These are phyloP conservation scores for Stenocarpella maydis DNA, from an alignment of 2,329 filamentous ascomycete genomes.

Conservation along the genomic window DNA sequence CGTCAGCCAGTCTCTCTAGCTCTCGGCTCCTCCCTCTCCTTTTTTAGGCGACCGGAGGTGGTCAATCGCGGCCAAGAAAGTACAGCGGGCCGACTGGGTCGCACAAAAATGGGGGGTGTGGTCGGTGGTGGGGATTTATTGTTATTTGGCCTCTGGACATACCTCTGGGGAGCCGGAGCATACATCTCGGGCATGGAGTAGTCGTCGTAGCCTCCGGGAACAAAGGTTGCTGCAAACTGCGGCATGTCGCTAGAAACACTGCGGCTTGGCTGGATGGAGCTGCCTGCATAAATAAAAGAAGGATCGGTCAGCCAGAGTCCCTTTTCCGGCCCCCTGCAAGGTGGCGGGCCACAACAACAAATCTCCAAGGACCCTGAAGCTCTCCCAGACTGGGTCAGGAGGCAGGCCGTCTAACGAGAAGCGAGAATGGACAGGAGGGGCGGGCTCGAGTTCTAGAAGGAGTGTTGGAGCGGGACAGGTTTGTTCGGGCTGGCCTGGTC, in stretches of 20 bases:
- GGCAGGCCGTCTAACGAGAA: conserved; percentile 19
- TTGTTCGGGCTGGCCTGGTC: background rate
- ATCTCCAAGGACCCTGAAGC: conserved; percentile 35
- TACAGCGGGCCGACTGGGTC: conserved; percentile 27
- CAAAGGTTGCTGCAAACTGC: conserved; percentile 64
- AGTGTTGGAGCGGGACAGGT: conserved; percentile 15
- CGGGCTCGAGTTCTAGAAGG: conserved; percentile 30
- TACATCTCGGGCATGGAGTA: conserved; percentile 69
- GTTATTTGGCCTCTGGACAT: conserved; percentile 42
- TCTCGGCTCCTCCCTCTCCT: conserved; percentile 40
- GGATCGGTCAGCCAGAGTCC: conserved; percentile 39
- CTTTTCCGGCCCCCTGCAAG: conserved; percentile 31
- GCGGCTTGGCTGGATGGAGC: conserved; percentile 41
- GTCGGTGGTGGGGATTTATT: conserved; percentile 21
- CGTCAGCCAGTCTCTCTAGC: conserved; percentile 45
- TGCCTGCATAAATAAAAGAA: conserved; percentile 45
- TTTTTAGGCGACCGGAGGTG: conserved; percentile 29
- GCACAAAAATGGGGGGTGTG: conserved; percentile 27
- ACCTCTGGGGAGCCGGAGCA: conserved; percentile 66
- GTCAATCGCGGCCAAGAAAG: conserved; percentile 26
- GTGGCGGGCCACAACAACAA: conserved; percentile 31
- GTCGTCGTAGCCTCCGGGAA: conserved; percentile 65
- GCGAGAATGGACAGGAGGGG: conserved; percentile 30
- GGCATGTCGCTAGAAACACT: conserved; percentile 52
- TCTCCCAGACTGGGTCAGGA: conserved; percentile 25